Percentiles rank a stretch among this genome's conserved stretches.
phyloP scores from a whole-genome alignment of 495 filamentous ascomycete species.

The Penicillium daleae region DNA sequence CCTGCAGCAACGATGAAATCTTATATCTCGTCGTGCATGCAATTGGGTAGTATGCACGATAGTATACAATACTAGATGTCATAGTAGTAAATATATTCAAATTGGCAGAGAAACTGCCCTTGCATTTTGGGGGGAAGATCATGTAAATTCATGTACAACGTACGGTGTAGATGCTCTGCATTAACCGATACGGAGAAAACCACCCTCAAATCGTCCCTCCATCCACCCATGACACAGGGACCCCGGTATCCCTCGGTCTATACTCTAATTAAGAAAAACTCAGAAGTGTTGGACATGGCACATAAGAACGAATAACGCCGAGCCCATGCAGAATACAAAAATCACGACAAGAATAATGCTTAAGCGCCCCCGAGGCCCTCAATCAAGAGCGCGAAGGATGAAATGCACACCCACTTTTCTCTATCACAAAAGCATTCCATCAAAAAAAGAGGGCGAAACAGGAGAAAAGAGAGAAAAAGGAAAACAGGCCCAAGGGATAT shows the following conservation, averaged over 20 bases:
- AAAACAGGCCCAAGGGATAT: constrained; percentile 31
- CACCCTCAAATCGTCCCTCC: background rate
- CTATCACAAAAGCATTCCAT: constrained; percentile 19
- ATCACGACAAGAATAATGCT: constrained; percentile 23
- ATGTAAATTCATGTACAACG: constrained; percentile 9
- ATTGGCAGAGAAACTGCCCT: constrained; percentile 1
- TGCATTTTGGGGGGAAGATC: background rate
- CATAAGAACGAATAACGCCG: constrained; percentile 20
- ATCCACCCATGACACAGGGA: background rate
- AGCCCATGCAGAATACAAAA: constrained; percentile 20
- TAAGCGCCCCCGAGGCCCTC: constrained; percentile 9
- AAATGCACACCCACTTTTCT: constrained; percentile 31
- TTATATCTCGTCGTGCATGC: constrained; percentile 2
- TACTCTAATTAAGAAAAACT: constrained; percentile 13
- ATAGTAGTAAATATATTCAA: constrained; percentile 1
- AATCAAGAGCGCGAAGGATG: background rate
- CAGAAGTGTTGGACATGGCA: background rate
- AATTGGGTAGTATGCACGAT: background rate
- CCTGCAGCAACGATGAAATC: constrained; percentile 13
- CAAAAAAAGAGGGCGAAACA: constrained; percentile 9
- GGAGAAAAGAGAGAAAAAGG: constrained; percentile 12
- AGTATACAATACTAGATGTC: background rate
- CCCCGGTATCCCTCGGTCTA: constrained; percentile 17
- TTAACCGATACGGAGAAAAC: background rate
- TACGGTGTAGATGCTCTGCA: background rate